These are phyloP conservation scores for Calonectria henricotiae DNA, from an alignment of 2,329 filamentous ascomycete species.

Conservation along the genomic window DNA sequence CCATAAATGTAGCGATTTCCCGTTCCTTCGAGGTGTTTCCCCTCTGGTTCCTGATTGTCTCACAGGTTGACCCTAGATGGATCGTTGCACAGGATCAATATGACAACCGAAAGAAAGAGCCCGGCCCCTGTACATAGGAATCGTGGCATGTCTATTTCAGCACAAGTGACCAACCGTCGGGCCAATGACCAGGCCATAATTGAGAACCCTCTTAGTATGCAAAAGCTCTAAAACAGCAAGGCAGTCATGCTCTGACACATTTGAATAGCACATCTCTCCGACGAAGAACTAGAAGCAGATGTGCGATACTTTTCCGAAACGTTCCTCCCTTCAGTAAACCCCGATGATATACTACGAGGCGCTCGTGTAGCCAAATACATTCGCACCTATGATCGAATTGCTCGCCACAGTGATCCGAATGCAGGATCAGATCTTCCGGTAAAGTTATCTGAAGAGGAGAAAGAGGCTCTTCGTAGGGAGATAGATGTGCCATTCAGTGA, in stretches of 20 bases:
- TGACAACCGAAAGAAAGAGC: conserved; percentile 6
- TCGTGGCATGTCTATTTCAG: background rate
- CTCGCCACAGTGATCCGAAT: conserved; percentile 49
- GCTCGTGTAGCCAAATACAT: conserved; percentile 62
- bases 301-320: conserved; percentile 55
- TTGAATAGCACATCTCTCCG: conserved; percentile 57
- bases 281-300: conserved; percentile 59
- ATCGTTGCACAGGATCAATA: background rate
- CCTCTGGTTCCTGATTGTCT: background rate
- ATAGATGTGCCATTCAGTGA: conserved; percentile 61
- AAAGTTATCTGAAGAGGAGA: conserved; percentile 57
- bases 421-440: conserved; percentile 54
- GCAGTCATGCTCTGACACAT: background rate
- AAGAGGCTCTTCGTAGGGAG: conserved; percentile 58
- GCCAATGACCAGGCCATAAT: conserved; percentile 58
- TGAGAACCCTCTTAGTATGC: conserved; percentile 57
- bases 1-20: conserved; percentile 3
- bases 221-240: background rate
- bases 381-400: conserved; percentile 59
- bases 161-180: conserved; percentile 52
- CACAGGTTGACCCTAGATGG: background rate
- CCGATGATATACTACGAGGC: conserved; percentile 56
- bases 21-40: background rate
- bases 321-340: conserved; percentile 54
- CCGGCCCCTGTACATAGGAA: conserved; percentile 27